A percentile compares a stretch with the other conserved stretches of the same genome.
Conservation (phyloP, 176 grass and related monocot species). For the Hordeum marinum region DNA sequence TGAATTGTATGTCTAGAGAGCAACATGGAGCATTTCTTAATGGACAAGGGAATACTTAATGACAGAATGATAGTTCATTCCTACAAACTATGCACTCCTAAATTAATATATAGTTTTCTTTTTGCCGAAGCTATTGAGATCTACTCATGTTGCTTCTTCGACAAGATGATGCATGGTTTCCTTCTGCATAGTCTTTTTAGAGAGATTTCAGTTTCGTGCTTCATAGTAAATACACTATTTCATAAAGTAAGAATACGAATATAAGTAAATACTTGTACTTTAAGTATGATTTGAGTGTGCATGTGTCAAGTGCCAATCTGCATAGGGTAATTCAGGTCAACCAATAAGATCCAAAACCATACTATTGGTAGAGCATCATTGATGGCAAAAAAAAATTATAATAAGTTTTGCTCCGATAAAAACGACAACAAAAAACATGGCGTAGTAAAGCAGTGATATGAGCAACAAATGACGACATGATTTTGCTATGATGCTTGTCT, state of each 20-base stretch:
- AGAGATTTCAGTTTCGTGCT: constrained; percentile 79
- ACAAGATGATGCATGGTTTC: constrained; percentile 96
- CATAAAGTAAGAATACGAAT: no score
- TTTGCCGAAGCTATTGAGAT: constrained; percentile 53
- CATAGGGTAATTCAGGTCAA: no score
- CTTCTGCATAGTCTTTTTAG: constrained; percentile 79
- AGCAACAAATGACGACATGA: not conserved
- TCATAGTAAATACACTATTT: constrained; percentile 35
- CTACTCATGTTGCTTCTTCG: constrained; percentile 74
- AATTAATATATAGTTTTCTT: not conserved
- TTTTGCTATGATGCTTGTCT: not conserved
- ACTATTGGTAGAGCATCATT: no score
- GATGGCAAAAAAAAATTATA: not conserved
- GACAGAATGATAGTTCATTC: not conserved
- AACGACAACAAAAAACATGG: not conserved
- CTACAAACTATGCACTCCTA: not conserved
- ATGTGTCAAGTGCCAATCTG: not conserved
- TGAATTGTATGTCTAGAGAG: no score
- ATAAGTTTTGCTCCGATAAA: not conserved
- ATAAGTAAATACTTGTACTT: no score
- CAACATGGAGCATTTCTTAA: no score
- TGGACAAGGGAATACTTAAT: not conserved
- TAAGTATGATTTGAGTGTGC: not conserved
- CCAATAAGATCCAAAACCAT: no score
- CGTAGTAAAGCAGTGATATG: not conserved